These are phyloP conservation scores for Picochlorum sp. DNA, from an alignment of 139 green algal genomes.

Conservation along the genomic window DNA sequence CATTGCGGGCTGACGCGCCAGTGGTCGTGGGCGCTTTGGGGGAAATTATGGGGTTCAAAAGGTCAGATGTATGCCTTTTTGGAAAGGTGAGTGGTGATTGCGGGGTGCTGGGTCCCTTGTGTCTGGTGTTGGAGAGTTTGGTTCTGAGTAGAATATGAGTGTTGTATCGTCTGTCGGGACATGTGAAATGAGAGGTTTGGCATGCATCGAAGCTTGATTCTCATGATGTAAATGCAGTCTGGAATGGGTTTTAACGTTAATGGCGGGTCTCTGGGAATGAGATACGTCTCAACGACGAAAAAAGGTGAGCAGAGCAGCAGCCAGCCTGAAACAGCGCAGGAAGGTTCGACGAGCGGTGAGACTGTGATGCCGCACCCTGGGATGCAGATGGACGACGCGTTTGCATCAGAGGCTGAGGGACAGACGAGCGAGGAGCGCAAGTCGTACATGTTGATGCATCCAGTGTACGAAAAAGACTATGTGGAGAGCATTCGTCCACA, in stretches of 20 bases:
- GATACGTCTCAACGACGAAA: no score
- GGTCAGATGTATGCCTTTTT: not conserved
- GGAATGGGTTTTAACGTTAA: no score
- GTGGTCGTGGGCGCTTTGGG: not conserved
- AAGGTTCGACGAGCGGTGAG: not conserved
- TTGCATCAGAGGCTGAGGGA: not conserved
- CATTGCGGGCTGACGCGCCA: no score
- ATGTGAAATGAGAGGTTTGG: no score
- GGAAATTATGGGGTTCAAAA: not conserved
- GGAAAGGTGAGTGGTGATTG: not conserved
- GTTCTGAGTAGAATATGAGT: no score
- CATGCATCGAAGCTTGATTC: no score
- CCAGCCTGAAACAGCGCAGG: not conserved
- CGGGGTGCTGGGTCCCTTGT: not conserved
- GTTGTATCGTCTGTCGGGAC: no score
- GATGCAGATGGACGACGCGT: not conserved
- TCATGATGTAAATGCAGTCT: no score
- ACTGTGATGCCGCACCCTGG: not conserved
- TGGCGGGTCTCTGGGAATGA: no score
- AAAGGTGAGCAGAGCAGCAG: no score
- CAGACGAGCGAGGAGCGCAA: not conserved
- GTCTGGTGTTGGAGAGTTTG: no score
- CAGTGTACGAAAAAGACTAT: conserved; percentile 51
- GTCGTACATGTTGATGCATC: conserved; percentile 30
- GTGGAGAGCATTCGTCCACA: not conserved